Evolutionary conservation across 2,329 filamentous ascomycete genomes (phyloP), one percentile per base, ranked within the genome.

Genomic region (Metarhizium album): DNA sequence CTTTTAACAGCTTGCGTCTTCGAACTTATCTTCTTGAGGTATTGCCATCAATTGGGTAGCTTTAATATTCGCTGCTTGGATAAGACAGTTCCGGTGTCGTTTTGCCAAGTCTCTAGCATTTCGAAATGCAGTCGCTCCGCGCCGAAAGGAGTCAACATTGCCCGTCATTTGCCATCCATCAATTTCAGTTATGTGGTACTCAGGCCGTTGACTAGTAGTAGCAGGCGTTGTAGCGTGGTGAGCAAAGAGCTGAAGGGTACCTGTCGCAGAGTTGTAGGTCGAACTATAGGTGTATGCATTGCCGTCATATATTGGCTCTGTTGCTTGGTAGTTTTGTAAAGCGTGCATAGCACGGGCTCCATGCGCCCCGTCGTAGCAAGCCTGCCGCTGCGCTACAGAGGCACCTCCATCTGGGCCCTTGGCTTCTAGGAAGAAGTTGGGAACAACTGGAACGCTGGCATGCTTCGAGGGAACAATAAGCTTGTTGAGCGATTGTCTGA

Each of bases 361-460:
- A 14, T 58, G 45, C 14, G 68, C 65, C 23, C 63, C 64, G 54
- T 70, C 59, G 50, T 69, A 65, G 42, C 53, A 59, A 45, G 61
- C 65, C 49, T 70, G 67, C 38, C 59, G 59, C 42, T 5, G 54
- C 16, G 61, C 63, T 20, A 64, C 64, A 3, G 53, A 56, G 29
- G 24, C 22, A 9, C 45, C 27, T 14, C 63, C 62, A 53, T 65
- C 51, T 4, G 64, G 65, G 1, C 65, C 64, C 52, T 71, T 72
- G 0, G 55, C 62, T 46, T 63, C 63, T 3, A 70, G 46, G 52
- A 71, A 71, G 51, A 69, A 68, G 54, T 72, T 71, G 6, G 67
- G 69, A 16, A 55, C 55, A 2, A 65, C 54, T 2, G 67, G 67
- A 45, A 60, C 55, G 49, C 60, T 54, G 20, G 48, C 46, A 45